These are phyloP conservation scores for Wickerhamomyces chambardii DNA, from an alignment of 805 yeast species.

Conservation along the genomic window DNA sequence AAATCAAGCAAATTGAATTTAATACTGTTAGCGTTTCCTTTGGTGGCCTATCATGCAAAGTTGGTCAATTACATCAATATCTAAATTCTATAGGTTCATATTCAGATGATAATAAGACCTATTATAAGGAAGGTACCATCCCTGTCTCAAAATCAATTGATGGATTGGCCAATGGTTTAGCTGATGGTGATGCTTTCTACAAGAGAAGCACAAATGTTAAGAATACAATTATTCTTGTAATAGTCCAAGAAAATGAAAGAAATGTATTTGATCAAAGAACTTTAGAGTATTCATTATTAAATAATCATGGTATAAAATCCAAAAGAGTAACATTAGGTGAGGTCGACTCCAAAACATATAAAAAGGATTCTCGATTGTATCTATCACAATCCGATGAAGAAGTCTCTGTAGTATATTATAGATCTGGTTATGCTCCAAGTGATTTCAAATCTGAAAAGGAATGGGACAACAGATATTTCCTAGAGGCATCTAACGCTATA, in stretches of 20 bases:
- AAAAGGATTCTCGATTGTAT: constrained; percentile 34
- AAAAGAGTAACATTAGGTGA: constrained; percentile 62
- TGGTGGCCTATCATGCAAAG: constrained; percentile 81
- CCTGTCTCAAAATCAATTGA: constrained; percentile 62
- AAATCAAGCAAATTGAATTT: constrained; percentile 90
- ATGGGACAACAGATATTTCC: constrained; percentile 68
- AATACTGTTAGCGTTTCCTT: constrained; percentile 94
- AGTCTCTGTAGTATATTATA: constrained; percentile 80
- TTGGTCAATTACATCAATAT: constrained; percentile 65
- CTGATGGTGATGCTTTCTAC: constrained; percentile 56
- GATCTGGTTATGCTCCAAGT: constrained; percentile 82
- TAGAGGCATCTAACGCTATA: constrained; percentile 74
- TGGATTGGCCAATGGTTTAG: constrained; percentile 60
- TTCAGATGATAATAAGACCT: constrained; percentile 28
- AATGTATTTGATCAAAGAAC: constrained; percentile 89
- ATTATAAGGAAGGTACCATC: constrained; percentile 36
- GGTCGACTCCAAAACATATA: constrained; percentile 30
- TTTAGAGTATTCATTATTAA: constrained; percentile 62
- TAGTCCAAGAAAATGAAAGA: constrained; percentile 80
- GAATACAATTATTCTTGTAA: constrained; percentile 56
- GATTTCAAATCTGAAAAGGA: constrained; percentile 62
- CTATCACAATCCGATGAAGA: constrained; percentile 52
- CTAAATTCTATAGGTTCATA: constrained; percentile 55
- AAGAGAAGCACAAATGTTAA: constrained; percentile 18
- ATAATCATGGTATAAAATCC: constrained; percentile 46